Percentiles rank a stretch among this genome's conserved stretches.
These are phyloP conservation scores for Vicia villosa DNA, from an alignment of 306 rosid species.

Conservation along the genomic window DNA sequence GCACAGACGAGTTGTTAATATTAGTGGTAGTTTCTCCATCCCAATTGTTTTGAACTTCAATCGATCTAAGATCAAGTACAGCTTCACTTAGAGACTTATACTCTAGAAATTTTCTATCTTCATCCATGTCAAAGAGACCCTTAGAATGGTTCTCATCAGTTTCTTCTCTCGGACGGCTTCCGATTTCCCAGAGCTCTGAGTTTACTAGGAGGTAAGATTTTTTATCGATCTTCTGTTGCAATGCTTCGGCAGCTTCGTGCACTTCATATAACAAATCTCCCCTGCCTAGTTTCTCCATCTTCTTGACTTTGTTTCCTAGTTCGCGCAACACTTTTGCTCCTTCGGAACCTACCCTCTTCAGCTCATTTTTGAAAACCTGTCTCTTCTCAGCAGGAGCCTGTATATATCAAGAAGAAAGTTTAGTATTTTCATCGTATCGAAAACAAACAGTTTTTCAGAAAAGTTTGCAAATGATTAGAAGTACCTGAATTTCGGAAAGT, in stretches of 20 bases:
- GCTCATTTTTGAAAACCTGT: conserved; percentile 64
- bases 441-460: not conserved
- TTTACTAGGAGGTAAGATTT: conserved; percentile 87
- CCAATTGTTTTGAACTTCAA: conserved; percentile 48
- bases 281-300: conserved; percentile 68
- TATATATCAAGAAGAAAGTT: conserved; percentile 16
- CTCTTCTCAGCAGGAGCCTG: conserved; percentile 93
- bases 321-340: conserved; percentile 84
- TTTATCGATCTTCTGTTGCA: conserved; percentile 77
- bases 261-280: conserved; percentile 66
- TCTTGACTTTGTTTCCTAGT: conserved; percentile 80
- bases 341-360: conserved; percentile 70
- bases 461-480: not conserved
- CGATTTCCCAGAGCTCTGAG: conserved; percentile 92
- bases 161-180: conserved; percentile 53
- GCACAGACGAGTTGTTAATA: conserved; percentile 6
- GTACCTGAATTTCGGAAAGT: conserved; percentile 96
- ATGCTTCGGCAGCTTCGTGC: conserved; percentile 84
- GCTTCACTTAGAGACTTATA: conserved; percentile 88
- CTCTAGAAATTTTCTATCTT: conserved; percentile 54
- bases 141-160: conserved; percentile 31
- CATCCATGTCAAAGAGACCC: conserved; percentile 53
- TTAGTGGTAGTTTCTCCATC: conserved; percentile 26
- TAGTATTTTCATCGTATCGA: not conserved
- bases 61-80: conserved; percentile 64